Base-by-base conservation (phyloP, 202 grass and related monocot species). In the Miscanthus sacchariflorus region DNA sequence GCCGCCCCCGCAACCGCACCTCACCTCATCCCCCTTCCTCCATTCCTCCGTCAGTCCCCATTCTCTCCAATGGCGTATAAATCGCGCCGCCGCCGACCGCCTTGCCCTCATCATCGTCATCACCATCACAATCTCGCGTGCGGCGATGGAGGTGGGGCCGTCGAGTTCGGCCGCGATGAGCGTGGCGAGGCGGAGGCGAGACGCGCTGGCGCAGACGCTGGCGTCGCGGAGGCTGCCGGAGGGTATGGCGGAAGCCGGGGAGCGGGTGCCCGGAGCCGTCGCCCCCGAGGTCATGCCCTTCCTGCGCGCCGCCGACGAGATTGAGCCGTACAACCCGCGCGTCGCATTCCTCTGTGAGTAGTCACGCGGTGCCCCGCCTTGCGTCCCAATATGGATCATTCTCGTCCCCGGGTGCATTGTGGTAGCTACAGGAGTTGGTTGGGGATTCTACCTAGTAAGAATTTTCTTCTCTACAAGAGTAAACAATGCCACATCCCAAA, bases 271-370 rank as follows among this genome's bases (percentile, higher is more conserved):
- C 30, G 86, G 49, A 13, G 63, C 82, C 82, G 52, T 88, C 50
- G 90, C 86, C 12, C 90, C 86, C 35, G 86, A 72, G 64, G 86
- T 91, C 77, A 85, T 85, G 90, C 90, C 90, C 72, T 91, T 91
- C 78, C 17, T 91, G 65, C 82, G 90, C 86, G 90, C 90, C 65
- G 90, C 90, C 40, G 90, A 91, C 82, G 82, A 77, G 69, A 33
- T 88, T 70, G 86, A 91, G 90, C 86, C 18, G 40, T 9, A 19
- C 72, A 91, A 82, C 86, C 72, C 82, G 63, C 86, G 90, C 43
- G 86, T 91, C 24, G 86, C 90, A 5, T 91, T 85, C 77, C 90
- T 91, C 24, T 91, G 90, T 88, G 80, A 88, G 90, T 83, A 61
- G 2, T 7, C 64, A 33, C 45, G 5, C 38, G 12, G 33, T 39